Conservation (phyloP, 2,329 filamentous ascomycete genomes). For the Leptographium galeiforme region DNA sequence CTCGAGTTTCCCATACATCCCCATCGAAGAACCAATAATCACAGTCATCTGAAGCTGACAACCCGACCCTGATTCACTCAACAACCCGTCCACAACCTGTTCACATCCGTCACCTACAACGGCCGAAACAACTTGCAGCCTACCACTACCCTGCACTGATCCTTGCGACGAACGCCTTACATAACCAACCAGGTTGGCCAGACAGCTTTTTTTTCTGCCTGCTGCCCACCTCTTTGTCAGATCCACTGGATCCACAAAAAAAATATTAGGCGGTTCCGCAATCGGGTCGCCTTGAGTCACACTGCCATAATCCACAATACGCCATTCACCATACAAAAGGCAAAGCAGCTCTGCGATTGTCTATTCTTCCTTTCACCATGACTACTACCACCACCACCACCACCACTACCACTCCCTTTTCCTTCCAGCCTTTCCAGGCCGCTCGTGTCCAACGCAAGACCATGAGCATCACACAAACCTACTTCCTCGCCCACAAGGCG, state of each 20-base stretch:
- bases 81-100: neutral
- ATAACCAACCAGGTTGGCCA: slow-evolving; percentile 6
- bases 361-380: neutral
- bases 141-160: neutral
- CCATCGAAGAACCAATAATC: neutral
- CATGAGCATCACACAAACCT: slow-evolving; percentile 97
- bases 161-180: neutral
- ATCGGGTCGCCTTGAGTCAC: slow-evolving; percentile 11
- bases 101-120: neutral
- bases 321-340: neutral
- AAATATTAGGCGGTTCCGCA: slow-evolving; percentile 6
- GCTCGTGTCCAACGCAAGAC: slow-evolving; percentile 51
- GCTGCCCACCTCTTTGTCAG: neutral
- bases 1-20: neutral
- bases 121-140: too few species aligned
- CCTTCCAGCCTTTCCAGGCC: neutral
- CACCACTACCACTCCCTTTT: neutral
- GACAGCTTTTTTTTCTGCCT: neutral
- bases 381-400: neutral
- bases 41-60: too few species aligned
- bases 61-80: too few species aligned
- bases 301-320: neutral
- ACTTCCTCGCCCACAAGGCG: slow-evolving; percentile 95
- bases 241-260: slow-evolving; percentile 6
- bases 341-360: neutral